Conservation (phyloP, 2,329 filamentous ascomycete species). For the Samsoniella hepiali region DNA sequence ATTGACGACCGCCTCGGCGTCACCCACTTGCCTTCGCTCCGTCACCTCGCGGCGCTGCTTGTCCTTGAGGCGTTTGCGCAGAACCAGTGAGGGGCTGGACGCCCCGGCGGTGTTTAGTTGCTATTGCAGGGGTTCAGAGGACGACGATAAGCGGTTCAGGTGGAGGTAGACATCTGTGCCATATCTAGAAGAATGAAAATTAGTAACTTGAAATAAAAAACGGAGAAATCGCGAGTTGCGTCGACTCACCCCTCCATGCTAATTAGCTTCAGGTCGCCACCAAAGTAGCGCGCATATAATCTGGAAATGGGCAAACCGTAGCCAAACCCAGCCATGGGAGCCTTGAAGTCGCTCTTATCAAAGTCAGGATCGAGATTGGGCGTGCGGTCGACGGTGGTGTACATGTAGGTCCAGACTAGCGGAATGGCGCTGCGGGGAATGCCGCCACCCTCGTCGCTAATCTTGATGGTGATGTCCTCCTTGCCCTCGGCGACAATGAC, state of each 20-base stretch:
- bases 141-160: slow-evolving; percentile 90
- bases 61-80: slow-evolving; percentile 65
- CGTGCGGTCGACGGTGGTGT: slow-evolving; percentile 95
- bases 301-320: slow-evolving; percentile 93
- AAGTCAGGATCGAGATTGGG: slow-evolving; percentile 95
- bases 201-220: slow-evolving; percentile 6
- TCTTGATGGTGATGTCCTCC: slow-evolving; percentile 98
- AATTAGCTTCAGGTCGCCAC: slow-evolving; percentile 93
- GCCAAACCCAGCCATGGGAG: slow-evolving; percentile 98
- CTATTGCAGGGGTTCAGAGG: slow-evolving; percentile 95
- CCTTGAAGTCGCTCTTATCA: slow-evolving; percentile 98
- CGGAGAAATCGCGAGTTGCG: background rate
- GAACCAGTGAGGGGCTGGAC: slow-evolving; percentile 30
- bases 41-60: slow-evolving; percentile 62
- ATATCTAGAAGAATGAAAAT: slow-evolving; percentile 57
- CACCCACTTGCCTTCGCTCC: slow-evolving; percentile 85
- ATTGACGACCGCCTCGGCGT: slow-evolving; percentile 75
- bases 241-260: slow-evolving; percentile 93
- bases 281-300: slow-evolving; percentile 94
- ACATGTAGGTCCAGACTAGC: slow-evolving; percentile 99
- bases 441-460: slow-evolving; percentile 93
- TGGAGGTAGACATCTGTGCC: slow-evolving; percentile 98
- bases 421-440: slow-evolving; percentile 92
- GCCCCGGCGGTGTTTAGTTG: slow-evolving; percentile 56
- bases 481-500: slow-evolving; percentile 97